phyloP scores from a whole-genome alignment of 176 grass and related monocot species.

The Aegilops umbellulata region DNA sequence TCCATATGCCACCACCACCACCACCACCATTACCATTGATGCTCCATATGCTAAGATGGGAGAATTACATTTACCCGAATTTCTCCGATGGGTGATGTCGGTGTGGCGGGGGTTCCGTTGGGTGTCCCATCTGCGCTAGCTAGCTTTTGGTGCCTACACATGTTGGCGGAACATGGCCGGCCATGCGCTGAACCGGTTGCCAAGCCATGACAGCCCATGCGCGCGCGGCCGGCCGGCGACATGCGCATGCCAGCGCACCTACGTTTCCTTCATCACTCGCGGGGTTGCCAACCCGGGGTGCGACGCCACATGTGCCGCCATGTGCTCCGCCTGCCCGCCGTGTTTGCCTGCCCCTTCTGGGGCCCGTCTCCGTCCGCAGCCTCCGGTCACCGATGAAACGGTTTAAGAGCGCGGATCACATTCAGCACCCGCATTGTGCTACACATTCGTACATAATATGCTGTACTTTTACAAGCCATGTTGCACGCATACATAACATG shows the following conservation, averaged over 20 bases:
- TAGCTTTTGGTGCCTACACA: background rate
- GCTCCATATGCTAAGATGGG: background rate
- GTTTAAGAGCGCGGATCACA: background rate
- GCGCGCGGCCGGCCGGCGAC: background rate
- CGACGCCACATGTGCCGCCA: conserved; percentile 47
- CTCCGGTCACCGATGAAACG: background rate
- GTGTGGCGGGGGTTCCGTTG: background rate
- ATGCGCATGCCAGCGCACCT: conserved; percentile 47
- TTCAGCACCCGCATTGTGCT: background rate
- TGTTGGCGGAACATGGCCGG: background rate
- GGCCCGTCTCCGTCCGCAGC: background rate
- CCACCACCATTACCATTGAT: background rate
- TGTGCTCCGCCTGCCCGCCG: conserved; percentile 28
- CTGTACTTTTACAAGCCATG: background rate
- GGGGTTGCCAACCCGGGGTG: conserved; percentile 35
- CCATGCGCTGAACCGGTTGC: background rate
- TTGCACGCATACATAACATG: background rate
- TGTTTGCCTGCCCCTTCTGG: background rate
- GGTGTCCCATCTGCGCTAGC: background rate
- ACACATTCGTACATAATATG: background rate
- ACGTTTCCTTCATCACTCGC: conserved; percentile 25
- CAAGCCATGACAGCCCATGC: conserved; percentile 7
- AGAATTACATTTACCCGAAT: background rate
- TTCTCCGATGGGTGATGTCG: background rate
- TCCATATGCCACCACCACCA: background rate